Evolutionary conservation across 371 early-diverging fungal genomes (phyloP), one percentile per base, ranked within the genome.

Genomic region (Mucor sp.): DNA sequence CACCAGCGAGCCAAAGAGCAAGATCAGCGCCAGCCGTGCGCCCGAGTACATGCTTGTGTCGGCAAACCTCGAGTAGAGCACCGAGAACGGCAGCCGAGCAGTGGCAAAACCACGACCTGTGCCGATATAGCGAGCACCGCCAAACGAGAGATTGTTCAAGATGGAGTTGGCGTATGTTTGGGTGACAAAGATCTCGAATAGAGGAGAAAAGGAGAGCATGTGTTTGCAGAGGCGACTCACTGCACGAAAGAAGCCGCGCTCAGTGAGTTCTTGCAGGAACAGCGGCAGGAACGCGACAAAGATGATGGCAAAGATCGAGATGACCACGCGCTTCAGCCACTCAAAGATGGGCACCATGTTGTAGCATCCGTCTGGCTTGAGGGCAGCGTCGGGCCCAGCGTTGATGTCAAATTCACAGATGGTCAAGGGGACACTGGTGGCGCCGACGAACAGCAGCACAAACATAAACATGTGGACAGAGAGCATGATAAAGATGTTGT

Each of bases 81-180:
- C 73, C 0, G 88, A 74, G 72, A 96, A 95, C 37, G 90, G 85
- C 7, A 89, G 72, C 2, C 95, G 88, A 12, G 94, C 82, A 5
- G 94, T 96, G 0, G 95, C 93, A 74, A 96, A 93, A 39, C 94
- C 94, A 73, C 96, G 92, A 0, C 96, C 96, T 2, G 94, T 93
- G 37, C 89, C 91, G 64, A 94, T 92, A 71, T 95, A 96, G 4
- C 89, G 85, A 28, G 93, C 93, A 14, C 94, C 93, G 58, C 94
- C 94, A 71, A 91, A 95, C 0, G 87, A 88, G 72, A 94, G 67
- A 71, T 94, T 93, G 67, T 86, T 86, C 71, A 93, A 76, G 61
- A 95, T 87, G 37, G 93, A 85, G 74, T 91, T 83, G 33, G 92
- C 85, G 65, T 95, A 95, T 41, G 93, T 91, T 70, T 94, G 94